A percentile compares a stretch with the other conserved stretches of the same genome.
phyloP scores from a whole-genome alignment of 306 rosid genomes.

The Inga laurina region DNA sequence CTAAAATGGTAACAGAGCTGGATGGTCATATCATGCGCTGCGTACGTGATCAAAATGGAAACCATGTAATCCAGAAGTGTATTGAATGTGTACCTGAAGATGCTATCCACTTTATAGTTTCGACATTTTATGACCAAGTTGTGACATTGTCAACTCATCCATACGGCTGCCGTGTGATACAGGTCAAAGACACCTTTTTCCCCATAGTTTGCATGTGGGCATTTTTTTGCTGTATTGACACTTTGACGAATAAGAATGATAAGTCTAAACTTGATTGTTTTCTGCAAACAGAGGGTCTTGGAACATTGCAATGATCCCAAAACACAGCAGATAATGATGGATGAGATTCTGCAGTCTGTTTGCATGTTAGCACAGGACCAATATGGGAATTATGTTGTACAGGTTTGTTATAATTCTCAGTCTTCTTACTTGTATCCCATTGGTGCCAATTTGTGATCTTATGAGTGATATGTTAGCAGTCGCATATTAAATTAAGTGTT shows the following conservation, averaged over 20 bases:
- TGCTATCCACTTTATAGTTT: conserved; percentile 73
- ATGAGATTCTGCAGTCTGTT: conserved; percentile 91
- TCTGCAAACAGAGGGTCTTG: conserved; percentile 73
- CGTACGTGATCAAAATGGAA: conserved; percentile 96
- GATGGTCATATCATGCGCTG: conserved; percentile 94
- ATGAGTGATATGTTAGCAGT: conserved; percentile 17
- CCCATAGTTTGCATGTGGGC: neutral
- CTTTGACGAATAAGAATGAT: conserved; percentile 2
- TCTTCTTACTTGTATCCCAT: neutral
- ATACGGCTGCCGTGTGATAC: conserved; percentile 95
- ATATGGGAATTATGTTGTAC: conserved; percentile 95
- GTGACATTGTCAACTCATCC: conserved; percentile 95
- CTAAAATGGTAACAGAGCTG: conserved; percentile 85
- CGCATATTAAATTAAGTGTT: neutral
- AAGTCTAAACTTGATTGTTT: conserved; percentile 26
- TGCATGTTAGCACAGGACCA: conserved; percentile 96
- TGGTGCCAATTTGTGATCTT: conserved; percentile 18
- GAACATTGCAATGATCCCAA: conserved; percentile 82
- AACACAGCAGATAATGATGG: conserved; percentile 92
- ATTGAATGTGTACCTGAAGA: conserved; percentile 97
- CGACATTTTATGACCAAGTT: conserved; percentile 88
- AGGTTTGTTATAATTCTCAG: conserved; percentile 58
- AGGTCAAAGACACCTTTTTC: conserved; percentile 47
- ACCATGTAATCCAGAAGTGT: conserved; percentile 95
- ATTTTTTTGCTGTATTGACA: neutral